Evolutionary conservation across 2,329 filamentous ascomycete species (phyloP), one percentile per base, ranked within the genome.

Genomic region (Neofusicoccum laricinum): DNA sequence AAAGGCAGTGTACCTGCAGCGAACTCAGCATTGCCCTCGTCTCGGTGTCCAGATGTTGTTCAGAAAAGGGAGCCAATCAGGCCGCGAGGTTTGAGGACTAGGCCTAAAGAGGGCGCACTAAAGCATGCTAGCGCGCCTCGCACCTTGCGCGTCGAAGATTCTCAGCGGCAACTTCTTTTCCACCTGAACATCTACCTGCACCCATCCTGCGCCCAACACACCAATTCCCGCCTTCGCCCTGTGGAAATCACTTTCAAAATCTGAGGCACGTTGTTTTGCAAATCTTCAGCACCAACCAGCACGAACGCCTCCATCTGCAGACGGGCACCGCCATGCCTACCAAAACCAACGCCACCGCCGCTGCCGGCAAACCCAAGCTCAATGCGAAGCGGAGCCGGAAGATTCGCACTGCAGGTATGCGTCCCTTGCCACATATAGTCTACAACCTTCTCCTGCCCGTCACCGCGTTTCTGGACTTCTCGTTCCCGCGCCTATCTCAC

Each of bases 151-250:
- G 36, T 55, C 51, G 51, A 55, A 55, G 51, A 30, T 46, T 59
- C 55, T 59, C 40, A 59, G 55, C 55, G 55, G 55, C 55, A 59
- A 59, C 55, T 59, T 59, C 55, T 59, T 46, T 59, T 48, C 21
- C 2, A 34, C n/a, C n/a, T 51, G 25, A 30, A 30, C 49, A 8
- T 30, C 11, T 17, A 17, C 32, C 49, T 10, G 15, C 49, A 19
- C 19, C 2, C 19, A 12, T 21, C 17, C 15, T 45, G 41, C 7
- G 14, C n/a, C 2, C 41, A 30, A 30, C 4, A 19, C 17, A 45
- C 45, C 17, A 2, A 6, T 32, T 32, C 4, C 11, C 46, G 7
- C 46, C n/a, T 11, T 8, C 45, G 19, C 19, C 1, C 8, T 32
- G 1, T 15, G 19, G 21, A 51, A 10, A 4, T 51, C 30, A n/a